Evolutionary conservation across 805 yeast genomes (phyloP).

Genomic region (Diddensiella transvaalensis): DNA sequence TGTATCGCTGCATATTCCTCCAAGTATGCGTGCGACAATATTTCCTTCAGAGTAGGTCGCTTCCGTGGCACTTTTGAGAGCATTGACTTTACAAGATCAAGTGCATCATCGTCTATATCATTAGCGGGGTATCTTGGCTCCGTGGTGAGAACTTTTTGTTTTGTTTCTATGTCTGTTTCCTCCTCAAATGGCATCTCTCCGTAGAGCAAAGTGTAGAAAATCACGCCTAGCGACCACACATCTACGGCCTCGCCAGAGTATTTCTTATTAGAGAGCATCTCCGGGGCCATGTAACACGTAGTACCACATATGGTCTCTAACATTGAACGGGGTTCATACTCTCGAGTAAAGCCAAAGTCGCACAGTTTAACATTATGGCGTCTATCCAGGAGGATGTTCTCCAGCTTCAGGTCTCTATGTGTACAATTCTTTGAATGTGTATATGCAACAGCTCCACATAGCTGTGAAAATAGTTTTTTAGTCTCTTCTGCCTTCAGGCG

Average conservation of each 20-base stretch:
- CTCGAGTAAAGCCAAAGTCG: conserved; percentile 94
- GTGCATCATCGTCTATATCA: conserved; percentile 42
- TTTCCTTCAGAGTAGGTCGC: conserved; percentile 56
- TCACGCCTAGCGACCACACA: conserved; percentile 90
- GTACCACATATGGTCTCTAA: conserved; percentile 91
- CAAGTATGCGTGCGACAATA: conserved; percentile 50
- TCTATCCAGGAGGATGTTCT: conserved; percentile 73
- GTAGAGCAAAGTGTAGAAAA: conserved; percentile 74
- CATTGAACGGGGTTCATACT: conserved; percentile 51
- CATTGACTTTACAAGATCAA: conserved; percentile 49
- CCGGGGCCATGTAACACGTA: conserved; percentile 96
- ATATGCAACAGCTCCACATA: conserved; percentile 61
- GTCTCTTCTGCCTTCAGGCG: conserved; percentile 24
- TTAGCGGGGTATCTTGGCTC: conserved; percentile 56
- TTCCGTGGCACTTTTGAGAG: conserved; percentile 61
- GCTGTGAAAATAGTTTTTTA: conserved; percentile 32
- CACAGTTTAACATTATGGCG: conserved; percentile 78
- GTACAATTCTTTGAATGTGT: conserved; percentile 75
- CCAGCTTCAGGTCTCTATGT: conserved; percentile 77
- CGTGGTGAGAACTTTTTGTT: conserved; percentile 54
- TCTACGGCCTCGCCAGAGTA: conserved; percentile 79
- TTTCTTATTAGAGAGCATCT: conserved; percentile 60
- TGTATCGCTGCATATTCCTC: conserved; percentile 44
- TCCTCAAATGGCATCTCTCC: conserved; percentile 94
- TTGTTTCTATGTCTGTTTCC: conserved; percentile 61